phyloP scores from a whole-genome alignment of 148 eudicot species.

The Beta vulgaris region DNA sequence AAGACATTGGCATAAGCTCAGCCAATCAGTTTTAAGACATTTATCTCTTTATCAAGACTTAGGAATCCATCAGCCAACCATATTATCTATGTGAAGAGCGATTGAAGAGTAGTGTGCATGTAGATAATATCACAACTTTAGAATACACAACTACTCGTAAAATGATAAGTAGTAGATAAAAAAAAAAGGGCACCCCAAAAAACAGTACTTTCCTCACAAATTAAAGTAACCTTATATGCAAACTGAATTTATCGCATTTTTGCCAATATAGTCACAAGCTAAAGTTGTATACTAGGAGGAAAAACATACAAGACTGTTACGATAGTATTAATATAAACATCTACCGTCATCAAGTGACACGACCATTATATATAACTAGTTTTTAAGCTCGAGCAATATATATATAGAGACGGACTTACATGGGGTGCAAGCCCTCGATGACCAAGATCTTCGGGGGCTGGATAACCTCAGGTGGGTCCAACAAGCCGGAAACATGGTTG shows the following conservation, averaged over 20 bases:
- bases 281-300: too few species aligned
- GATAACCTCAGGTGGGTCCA: slow-evolving; percentile 91
- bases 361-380: not conserved
- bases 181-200: too few species aligned
- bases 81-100: not conserved
- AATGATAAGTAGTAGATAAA: too few species aligned
- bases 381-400: not conserved
- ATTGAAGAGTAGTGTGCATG: too few species aligned
- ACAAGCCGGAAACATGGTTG: slow-evolving; percentile 84
- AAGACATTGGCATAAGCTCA: slow-evolving; percentile 25
- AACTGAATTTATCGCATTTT: too few species aligned
- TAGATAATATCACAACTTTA: not conserved
- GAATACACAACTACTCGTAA: too few species aligned
- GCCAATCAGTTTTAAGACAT: slow-evolving; percentile 25
- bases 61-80: slow-evolving; percentile 7
- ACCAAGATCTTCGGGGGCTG: slow-evolving; percentile 96
- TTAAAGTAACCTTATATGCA: too few species aligned
- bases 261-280: too few species aligned
- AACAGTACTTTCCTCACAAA: too few species aligned
- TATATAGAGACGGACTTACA: slow-evolving; percentile 48
- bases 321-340: too few species aligned
- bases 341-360: too few species aligned
- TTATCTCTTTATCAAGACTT: slow-evolving; percentile 25
- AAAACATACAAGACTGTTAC: not conserved
- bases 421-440: slow-evolving; percentile 96